phyloP scores from a whole-genome alignment of 1,284 basidiomycete species.

The Wallemia mellicola region DNA sequence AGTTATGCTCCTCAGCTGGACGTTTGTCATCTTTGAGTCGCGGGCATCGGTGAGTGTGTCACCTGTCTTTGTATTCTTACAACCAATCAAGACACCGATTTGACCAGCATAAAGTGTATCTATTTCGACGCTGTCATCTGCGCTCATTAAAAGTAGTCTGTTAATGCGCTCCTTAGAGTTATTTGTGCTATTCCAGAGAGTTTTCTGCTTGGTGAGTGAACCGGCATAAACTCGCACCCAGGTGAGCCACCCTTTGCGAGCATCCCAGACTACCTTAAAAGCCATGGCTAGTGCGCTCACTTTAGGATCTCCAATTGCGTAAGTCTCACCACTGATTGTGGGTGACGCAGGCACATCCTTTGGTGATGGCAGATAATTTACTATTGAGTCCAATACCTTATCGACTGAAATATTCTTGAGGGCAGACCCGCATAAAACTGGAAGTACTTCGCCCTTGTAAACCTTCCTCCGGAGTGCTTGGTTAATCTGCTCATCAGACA shows the following conservation, averaged over 20 bases:
- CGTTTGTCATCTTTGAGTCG: conserved; percentile 37
- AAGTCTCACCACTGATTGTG: conserved; percentile 2
- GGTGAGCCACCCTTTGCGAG: conserved; percentile 59
- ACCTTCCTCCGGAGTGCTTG: conserved; percentile 20
- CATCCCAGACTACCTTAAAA: conserved; percentile 72
- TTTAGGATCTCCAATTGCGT: conserved; percentile 2
- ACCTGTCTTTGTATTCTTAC: conserved; percentile 57
- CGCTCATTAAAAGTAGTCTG: conserved; percentile 51
- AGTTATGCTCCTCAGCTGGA: conserved; percentile 34
- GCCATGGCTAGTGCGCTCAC: conserved; percentile 30
- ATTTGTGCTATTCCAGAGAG: conserved; percentile 34
- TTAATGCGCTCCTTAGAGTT: conserved; percentile 39
- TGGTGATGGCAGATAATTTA: conserved; percentile 48
- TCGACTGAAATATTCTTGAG: conserved; percentile 52
- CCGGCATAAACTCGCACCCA: conserved; percentile 69
- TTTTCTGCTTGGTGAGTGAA: conserved; percentile 33
- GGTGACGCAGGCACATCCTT: conserved; percentile 22
- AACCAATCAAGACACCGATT: conserved; percentile 53
- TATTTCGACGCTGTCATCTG: conserved; percentile 44
- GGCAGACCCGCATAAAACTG: conserved; percentile 55
- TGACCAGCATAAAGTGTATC: conserved; percentile 50
- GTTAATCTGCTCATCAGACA: background rate
- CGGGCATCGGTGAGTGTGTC: conserved; percentile 68
- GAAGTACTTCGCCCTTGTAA: conserved; percentile 25
- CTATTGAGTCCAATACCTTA: conserved; percentile 46